Conservation (phyloP, 768 basidiomycete genomes). For the Lactarius psammicola region DNA sequence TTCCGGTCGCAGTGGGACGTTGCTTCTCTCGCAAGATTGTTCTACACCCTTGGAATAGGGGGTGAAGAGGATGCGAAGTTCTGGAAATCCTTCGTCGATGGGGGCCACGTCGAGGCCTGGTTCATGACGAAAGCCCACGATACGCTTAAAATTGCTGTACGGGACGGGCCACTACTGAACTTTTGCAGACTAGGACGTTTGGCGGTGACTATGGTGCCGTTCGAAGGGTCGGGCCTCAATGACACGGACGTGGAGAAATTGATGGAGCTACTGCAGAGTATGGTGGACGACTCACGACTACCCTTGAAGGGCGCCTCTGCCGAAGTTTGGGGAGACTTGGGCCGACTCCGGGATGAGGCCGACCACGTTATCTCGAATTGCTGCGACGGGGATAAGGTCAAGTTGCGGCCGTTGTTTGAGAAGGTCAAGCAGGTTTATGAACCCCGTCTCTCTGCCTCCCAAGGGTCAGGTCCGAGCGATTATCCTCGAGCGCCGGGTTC, state of each 20-base stretch:
- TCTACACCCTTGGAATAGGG: neutral
- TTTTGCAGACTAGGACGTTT: neutral
- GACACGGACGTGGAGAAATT: neutral
- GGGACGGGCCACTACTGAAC: conserved; percentile 7
- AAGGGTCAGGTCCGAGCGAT: neutral
- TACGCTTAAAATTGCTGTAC: neutral
- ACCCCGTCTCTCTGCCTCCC: neutral
- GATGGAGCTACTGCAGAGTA: neutral
- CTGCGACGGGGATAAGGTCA: neutral
- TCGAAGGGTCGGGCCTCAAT: neutral
- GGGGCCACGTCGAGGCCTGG: neutral
- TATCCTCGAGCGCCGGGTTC: neutral
- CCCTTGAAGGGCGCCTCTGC: neutral
- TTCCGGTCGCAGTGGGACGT: neutral
- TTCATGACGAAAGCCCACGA: neutral
- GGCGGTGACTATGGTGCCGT: neutral
- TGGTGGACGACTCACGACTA: neutral
- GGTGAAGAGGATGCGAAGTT: neutral
- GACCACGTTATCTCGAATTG: too few species aligned
- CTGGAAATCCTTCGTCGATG: neutral
- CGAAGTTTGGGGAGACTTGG: neutral
- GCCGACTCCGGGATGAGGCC: neutral
- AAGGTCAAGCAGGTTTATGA: neutral
- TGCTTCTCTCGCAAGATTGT: neutral
- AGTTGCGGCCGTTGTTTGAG: neutral